A percentile compares a stretch with the other conserved stretches of the same genome.
Conservation (phyloP, 2,329 filamentous ascomycete species). For the Fusarium tupiense region DNA sequence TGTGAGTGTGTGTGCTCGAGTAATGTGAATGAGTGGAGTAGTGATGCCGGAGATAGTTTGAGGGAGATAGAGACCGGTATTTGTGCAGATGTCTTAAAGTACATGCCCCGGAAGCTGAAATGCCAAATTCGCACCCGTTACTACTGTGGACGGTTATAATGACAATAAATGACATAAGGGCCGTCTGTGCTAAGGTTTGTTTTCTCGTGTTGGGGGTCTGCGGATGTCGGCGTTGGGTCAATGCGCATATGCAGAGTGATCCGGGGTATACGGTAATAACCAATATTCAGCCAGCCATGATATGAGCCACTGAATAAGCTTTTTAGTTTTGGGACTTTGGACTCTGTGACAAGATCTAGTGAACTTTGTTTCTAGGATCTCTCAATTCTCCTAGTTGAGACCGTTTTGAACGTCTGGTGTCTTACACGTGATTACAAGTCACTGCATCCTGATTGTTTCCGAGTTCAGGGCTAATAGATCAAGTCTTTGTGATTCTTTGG, state of each 20-base stretch:
- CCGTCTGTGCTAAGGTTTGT: background rate
- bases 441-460: background rate
- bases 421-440: background rate
- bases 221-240: background rate
- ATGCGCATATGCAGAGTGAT: background rate
- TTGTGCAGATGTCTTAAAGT: background rate
- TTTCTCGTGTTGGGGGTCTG: background rate
- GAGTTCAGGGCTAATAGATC: background rate
- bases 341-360: background rate
- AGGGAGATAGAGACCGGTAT: background rate
- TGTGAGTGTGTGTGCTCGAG: background rate
- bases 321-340: background rate
- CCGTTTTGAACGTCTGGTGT: background rate
- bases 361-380: background rate
- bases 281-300: background rate
- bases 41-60: background rate
- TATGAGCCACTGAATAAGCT: background rate
- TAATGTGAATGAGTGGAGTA: background rate
- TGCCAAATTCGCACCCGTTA: background rate
- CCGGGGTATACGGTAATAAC: background rate
- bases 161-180: background rate
- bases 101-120: background rate
- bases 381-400: background rate
- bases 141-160: background rate
- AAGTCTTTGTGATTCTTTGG: background rate